Conservation (phyloP, 169 alveolate genomes). For the Cryptosporidium parvum region DNA sequence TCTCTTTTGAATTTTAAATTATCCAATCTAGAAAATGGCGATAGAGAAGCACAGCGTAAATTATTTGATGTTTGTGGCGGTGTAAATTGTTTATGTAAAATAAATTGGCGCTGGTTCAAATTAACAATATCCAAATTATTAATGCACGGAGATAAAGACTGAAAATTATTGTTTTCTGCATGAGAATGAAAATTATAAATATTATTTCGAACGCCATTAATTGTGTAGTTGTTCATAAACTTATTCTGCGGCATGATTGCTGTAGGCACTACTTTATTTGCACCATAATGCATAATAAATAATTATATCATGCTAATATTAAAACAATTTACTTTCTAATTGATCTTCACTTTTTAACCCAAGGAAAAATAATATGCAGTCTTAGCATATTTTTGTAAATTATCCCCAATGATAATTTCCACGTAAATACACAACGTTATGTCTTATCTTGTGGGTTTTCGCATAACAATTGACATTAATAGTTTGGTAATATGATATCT, state of each 20-base stretch:
- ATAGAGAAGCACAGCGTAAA: conserved; percentile 58
- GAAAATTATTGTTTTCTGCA: not conserved
- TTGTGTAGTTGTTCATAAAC: not conserved
- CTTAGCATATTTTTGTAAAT: not conserved
- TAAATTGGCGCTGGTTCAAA: conserved; percentile 54
- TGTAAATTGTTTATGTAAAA: conserved; percentile 48
- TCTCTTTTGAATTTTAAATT: conserved; percentile 26
- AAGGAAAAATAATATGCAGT: not conserved
- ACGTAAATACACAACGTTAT: conserved; percentile 72
- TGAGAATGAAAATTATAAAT: not conserved
- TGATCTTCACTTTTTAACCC: not conserved
- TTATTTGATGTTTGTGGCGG: conserved; percentile 75
- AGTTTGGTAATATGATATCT: too few species aligned
- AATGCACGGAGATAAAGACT: not conserved
- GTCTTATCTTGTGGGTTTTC: conserved; percentile 71
- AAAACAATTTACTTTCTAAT: not conserved
- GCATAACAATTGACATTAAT: not conserved
- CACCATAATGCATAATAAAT: conserved; percentile 68
- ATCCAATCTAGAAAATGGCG: conserved; percentile 51
- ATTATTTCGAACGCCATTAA: conserved; percentile 7
- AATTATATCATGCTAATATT: conserved; percentile 9
- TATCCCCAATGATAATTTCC: conserved; percentile 36
- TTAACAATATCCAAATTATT: conserved; percentile 18
- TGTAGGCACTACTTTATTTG: conserved; percentile 19
- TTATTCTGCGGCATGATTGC: conserved; percentile 55